Conservation (phyloP, 2,329 filamentous ascomycete genomes). For the Penicillium hordei region DNA sequence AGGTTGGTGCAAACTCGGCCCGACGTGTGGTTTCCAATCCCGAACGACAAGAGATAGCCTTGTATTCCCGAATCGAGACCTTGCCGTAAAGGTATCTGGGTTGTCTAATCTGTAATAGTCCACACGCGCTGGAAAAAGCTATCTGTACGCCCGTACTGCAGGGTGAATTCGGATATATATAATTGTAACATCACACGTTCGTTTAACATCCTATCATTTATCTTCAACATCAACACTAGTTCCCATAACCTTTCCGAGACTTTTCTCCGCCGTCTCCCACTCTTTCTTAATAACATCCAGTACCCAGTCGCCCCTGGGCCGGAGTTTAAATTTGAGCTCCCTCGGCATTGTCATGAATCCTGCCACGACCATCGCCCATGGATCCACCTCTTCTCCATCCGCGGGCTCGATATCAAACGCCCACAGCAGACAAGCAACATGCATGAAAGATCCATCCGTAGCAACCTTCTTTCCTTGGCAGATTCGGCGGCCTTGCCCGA, state of each 20-base stretch:
- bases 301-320: slow-evolving; percentile 21
- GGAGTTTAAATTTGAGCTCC: slow-evolving; percentile 20
- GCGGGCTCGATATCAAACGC: slow-evolving; percentile 22
- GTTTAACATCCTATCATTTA: not conserved
- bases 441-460: slow-evolving; percentile 24
- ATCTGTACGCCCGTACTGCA: too few relatives aligned
- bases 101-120: not conserved
- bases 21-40: too few relatives aligned
- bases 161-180: not conserved
- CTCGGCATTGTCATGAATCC: slow-evolving; percentile 28
- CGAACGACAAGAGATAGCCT: too few relatives aligned
- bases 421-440: slow-evolving; percentile 25
- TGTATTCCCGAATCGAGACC: not conserved
- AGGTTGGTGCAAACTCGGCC: too few relatives aligned
- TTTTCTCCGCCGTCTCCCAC: slow-evolving; percentile 20
- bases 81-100: not conserved
- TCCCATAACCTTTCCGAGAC: slow-evolving; percentile 20
- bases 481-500: slow-evolving; percentile 24
- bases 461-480: slow-evolving; percentile 26
- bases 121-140: not conserved
- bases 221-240: slow-evolving; percentile 16
- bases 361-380: slow-evolving; percentile 23
- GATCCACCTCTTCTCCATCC: slow-evolving; percentile 21
- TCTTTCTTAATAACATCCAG: slow-evolving; percentile 15
- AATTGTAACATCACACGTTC: not conserved